Conservation (phyloP, 331 rosid genomes). For the Dryas integrifolia region DNA sequence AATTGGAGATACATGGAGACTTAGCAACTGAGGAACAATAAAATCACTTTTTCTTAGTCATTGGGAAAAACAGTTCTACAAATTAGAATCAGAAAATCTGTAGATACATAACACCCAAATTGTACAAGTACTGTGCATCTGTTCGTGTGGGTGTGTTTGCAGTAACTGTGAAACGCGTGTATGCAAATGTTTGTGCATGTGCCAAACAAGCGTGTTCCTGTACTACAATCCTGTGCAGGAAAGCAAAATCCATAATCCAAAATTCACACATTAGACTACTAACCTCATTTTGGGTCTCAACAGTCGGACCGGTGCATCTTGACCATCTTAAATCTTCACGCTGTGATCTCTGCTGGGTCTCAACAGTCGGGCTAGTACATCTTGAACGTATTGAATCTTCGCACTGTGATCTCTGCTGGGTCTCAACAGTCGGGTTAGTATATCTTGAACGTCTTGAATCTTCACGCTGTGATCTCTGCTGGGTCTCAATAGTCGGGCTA, state of each 20-base stretch:
- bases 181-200: not conserved
- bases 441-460: constrained; percentile 18
- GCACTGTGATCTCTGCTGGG: constrained; percentile 34
- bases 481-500: constrained; percentile 24
- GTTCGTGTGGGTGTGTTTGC: not conserved
- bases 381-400: constrained; percentile 18
- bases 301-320: too few species aligned
- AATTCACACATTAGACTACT: constrained; percentile 25
- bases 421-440: not conserved
- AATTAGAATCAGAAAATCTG: too few species aligned
- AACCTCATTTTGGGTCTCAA: constrained; percentile 25
- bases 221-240: constrained; percentile 2
- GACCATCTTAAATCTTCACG: too few species aligned
- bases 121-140: too few species aligned
- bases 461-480: constrained; percentile 37
- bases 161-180: not conserved
- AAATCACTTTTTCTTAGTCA: too few species aligned
- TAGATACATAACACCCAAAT: too few species aligned
- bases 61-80: too few species aligned
- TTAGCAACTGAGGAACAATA: too few species aligned
- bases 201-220: not conserved
- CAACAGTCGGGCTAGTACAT: not conserved
- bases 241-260: not conserved
- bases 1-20: not conserved
- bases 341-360: too few species aligned